Conservation (phyloP, 768 basidiomycete genomes). For the Auricularia auricula-judae region DNA sequence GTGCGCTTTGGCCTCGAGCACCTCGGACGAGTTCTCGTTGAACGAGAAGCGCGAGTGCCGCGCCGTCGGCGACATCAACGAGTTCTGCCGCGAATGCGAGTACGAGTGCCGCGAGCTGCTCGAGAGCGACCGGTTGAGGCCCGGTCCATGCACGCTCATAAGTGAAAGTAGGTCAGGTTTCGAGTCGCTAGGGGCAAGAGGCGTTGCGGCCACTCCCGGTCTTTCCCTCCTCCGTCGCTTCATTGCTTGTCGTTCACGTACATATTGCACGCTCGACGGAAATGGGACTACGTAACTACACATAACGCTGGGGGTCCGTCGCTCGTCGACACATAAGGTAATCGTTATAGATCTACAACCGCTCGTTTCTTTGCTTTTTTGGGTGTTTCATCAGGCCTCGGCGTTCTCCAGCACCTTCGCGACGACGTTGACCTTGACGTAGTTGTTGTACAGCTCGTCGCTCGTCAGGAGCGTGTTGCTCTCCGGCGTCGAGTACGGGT, state of each 20-base stretch:
- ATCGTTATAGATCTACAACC: neutral
- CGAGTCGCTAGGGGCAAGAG: too few species aligned
- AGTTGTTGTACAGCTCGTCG: constrained; percentile 66
- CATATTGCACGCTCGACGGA: too few species aligned
- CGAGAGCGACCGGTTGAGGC: neutral
- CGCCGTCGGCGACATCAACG: neutral
- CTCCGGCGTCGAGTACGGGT: constrained; percentile 37
- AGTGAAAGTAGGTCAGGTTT: neutral
- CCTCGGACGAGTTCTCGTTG: neutral
- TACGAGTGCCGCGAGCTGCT: neutral
- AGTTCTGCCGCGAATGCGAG: neutral
- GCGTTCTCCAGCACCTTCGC: neutral
- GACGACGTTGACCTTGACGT: constrained; percentile 44
- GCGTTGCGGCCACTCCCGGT: too few species aligned
- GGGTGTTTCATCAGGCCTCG: neutral
- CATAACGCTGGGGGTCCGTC: too few species aligned
- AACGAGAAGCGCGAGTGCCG: neutral
- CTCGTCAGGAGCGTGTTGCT: constrained; percentile 52
- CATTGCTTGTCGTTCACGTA: too few species aligned
- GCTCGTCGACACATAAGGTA: neutral
- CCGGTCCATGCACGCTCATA: neutral
- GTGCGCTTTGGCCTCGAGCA: neutral
- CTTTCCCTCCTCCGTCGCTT: too few species aligned
- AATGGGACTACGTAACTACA: too few species aligned
- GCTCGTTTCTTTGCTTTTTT: neutral